phyloP scores from a whole-genome alignment of 306 rosid genomes.

The Lablab purpureus region DNA sequence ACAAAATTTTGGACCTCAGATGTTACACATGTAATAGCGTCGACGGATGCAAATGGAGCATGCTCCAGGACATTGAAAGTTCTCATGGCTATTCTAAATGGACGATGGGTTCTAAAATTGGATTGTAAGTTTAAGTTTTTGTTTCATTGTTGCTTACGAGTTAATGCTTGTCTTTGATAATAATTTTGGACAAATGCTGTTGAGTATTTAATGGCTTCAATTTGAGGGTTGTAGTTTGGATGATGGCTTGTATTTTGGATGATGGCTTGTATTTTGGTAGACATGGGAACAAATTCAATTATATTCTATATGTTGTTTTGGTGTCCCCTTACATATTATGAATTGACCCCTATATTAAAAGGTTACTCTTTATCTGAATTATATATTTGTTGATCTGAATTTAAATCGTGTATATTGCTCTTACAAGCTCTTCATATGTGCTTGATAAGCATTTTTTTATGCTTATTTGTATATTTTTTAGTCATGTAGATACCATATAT shows the following conservation, averaged over 20 bases:
- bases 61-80: conserved; percentile 87
- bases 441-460: conserved; percentile 21
- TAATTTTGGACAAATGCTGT: conserved; percentile 3
- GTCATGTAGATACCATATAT: conserved; percentile 23
- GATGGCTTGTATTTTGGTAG: background rate
- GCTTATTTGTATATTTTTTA: conserved; percentile 15
- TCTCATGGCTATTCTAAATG: conserved; percentile 82
- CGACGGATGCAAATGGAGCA: conserved; percentile 79
- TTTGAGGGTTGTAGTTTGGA: conserved; percentile 20
- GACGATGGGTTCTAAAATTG: conserved; percentile 83
- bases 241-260: background rate
- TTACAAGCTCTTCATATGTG: conserved; percentile 12
- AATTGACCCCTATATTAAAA: background rate
- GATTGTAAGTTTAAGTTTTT: conserved; percentile 66
- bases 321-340: background rate
- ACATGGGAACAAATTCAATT: background rate
- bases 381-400: too few relatives aligned
- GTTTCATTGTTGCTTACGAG: background rate
- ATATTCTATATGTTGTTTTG: background rate
- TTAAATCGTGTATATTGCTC: background rate
- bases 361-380: background rate
- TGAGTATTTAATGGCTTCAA: conserved; percentile 9
- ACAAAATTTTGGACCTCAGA: conserved; percentile 76
- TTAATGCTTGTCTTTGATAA: conserved; percentile 24
- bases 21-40: conserved; percentile 89